Conservation (phyloP, 495 filamentous ascomycete genomes). For the Podospora conica region DNA sequence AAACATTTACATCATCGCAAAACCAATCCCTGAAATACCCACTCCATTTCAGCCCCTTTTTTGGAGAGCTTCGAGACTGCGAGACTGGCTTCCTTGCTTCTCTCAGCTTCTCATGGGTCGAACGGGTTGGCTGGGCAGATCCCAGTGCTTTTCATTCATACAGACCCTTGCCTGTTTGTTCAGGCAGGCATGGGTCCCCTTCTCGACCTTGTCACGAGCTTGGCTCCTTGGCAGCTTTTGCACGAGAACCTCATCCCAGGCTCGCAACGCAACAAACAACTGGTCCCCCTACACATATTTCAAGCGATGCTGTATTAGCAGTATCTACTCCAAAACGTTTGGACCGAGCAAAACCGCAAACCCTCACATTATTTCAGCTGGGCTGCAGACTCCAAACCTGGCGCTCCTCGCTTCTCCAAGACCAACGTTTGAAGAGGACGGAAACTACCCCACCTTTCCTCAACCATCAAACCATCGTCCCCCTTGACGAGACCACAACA, state of each 20-base stretch:
- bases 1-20: no score
- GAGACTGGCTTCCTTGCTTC: not conserved
- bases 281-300: not conserved
- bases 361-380: not conserved
- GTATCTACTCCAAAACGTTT: not conserved
- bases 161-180: not conserved
- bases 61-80: not conserved
- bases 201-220: not conserved
- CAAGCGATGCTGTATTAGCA: not conserved
- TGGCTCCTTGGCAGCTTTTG: not conserved
- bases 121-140: not conserved
- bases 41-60: not conserved
- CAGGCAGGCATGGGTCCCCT: not conserved
- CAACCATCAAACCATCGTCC: no score
- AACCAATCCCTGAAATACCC: no score
- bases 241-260: not conserved
- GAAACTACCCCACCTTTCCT: not conserved
- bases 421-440: not conserved
- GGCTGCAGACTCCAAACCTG: not conserved
- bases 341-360: not conserved
- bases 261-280: not conserved
- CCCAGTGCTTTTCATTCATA: not conserved
- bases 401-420: no score
- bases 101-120: not conserved
- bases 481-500: not conserved